Conservation (phyloP, 257 asterid genomes). For the Solanum ahanhuiri region DNA sequence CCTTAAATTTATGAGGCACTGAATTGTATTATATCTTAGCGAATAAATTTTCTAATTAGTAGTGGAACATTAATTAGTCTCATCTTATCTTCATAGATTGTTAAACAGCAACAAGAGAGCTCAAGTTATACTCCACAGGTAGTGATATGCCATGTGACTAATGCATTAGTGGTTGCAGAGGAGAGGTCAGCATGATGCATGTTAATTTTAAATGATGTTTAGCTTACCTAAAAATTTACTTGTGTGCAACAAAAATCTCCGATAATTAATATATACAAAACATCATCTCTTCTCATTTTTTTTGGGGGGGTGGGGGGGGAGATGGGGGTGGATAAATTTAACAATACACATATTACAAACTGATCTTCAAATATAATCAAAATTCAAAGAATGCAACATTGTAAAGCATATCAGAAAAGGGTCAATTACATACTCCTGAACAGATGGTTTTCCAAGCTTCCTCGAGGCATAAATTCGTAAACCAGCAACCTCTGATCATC, state of each 20-base stretch:
- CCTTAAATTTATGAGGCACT: not conserved
- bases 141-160: not conserved
- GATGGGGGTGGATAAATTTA: not conserved
- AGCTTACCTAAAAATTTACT: not conserved
- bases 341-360: not conserved
- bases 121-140: not conserved
- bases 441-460: slow-evolving; percentile 97
- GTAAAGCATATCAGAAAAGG: not conserved
- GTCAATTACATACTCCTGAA: slow-evolving; percentile 62
- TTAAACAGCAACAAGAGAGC: not conserved
- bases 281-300: no score
- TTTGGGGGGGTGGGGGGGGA: no score
- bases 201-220: not conserved
- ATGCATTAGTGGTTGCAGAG: not conserved
- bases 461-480: slow-evolving; percentile 96
- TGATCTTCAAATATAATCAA: not conserved
- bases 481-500: slow-evolving; percentile 93
- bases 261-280: not conserved
- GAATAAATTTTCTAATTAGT: not conserved
- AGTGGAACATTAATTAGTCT: not conserved
- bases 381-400: not conserved
- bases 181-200: not conserved
- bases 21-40: not conserved
- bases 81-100: not conserved
- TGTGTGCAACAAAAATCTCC: not conserved